Percentiles rank a stretch among this genome's conserved stretches.
Evolutionary conservation across 2,329 filamentous ascomycete genomes (phyloP).

Genomic region (Colletotrichum spinosum): DNA sequence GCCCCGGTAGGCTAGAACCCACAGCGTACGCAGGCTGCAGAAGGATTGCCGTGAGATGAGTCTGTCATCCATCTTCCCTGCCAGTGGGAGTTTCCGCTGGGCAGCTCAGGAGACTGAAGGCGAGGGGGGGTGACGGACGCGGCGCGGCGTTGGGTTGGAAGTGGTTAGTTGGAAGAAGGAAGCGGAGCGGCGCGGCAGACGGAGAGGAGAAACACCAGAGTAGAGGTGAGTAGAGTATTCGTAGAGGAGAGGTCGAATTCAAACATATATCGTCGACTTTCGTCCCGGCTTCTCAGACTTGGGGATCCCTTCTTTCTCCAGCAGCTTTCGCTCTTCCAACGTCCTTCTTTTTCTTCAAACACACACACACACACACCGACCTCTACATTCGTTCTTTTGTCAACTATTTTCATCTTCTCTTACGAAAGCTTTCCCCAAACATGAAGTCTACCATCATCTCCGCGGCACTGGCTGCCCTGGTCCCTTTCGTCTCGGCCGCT

Average conservation of each 20-base stretch:
- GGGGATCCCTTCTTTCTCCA: slow-evolving; percentile 16
- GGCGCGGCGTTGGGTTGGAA: not conserved
- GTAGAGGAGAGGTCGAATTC: not conserved
- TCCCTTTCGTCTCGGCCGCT: not conserved
- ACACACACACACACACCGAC: slow-evolving; percentile 10
- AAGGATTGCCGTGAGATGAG: slow-evolving; percentile 22
- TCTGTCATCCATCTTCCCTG: slow-evolving; percentile 15
- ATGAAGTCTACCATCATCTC: slow-evolving; percentile 1
- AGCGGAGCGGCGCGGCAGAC: slow-evolving; percentile 3
- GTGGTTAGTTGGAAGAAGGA: not conserved
- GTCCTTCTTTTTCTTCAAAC: slow-evolving; percentile 20
- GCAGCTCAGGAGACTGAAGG: not conserved
- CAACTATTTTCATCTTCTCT: too few relatives aligned
- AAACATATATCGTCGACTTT: slow-evolving; percentile 26
- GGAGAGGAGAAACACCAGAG: not conserved
- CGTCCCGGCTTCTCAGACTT: slow-evolving; percentile 7
- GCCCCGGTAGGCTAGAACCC: slow-evolving; percentile 1
- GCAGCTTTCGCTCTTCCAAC: slow-evolving; percentile 17
- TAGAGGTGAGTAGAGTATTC: not conserved
- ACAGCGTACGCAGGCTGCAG: not conserved
- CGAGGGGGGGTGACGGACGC: not conserved
- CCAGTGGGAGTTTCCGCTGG: slow-evolving; percentile 8
- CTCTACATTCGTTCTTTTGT: slow-evolving; percentile 26
- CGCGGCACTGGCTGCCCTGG: not conserved
- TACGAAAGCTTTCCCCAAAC: not conserved